These are phyloP conservation scores for Geosmithia flava DNA, from an alignment of 2,329 filamentous ascomycete species.

Conservation along the genomic window DNA sequence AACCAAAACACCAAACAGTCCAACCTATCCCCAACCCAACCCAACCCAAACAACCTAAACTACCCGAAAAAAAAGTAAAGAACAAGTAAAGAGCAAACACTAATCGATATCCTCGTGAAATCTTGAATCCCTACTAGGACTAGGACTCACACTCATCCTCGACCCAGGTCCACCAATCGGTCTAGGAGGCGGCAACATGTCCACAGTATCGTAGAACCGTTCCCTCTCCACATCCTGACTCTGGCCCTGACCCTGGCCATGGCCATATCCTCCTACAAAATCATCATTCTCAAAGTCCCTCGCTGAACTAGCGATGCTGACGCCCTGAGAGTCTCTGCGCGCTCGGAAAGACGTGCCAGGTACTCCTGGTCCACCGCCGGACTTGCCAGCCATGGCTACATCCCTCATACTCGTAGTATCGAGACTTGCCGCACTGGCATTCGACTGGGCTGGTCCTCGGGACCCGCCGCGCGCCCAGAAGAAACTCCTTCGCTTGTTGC, in stretches of 20 bases:
- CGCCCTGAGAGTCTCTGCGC: constrained; percentile 17
- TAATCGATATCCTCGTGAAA: constrained; percentile 42
- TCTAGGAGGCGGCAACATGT: constrained; percentile 20
- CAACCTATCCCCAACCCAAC: no score
- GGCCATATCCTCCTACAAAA: neutral
- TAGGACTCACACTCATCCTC: constrained; percentile 38
- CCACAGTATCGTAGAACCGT: constrained; percentile 3
- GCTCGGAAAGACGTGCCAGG: neutral
- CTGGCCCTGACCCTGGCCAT: no score
- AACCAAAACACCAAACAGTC: no score
- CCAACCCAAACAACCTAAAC: neutral
- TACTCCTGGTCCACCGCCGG: neutral
- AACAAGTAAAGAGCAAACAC: neutral
- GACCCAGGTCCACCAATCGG: constrained; percentile 18
- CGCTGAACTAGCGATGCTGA: constrained; percentile 24
- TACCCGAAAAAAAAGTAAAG: neutral
- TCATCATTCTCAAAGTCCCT: constrained; percentile 15
- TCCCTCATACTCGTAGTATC: constrained; percentile 32
- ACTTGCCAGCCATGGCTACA: constrained; percentile 28
- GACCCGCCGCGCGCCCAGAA: constrained; percentile 26
- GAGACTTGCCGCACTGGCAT: constrained; percentile 30
- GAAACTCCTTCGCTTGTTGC: constrained; percentile 22
- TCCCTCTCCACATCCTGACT: constrained; percentile 2
- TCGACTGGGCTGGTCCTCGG: constrained; percentile 10
- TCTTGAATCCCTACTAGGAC: constrained; percentile 42